These are phyloP conservation scores for Balamuthia mandrillaris DNA, from an alignment of 208 protist genomes.

Conservation along the genomic window DNA sequence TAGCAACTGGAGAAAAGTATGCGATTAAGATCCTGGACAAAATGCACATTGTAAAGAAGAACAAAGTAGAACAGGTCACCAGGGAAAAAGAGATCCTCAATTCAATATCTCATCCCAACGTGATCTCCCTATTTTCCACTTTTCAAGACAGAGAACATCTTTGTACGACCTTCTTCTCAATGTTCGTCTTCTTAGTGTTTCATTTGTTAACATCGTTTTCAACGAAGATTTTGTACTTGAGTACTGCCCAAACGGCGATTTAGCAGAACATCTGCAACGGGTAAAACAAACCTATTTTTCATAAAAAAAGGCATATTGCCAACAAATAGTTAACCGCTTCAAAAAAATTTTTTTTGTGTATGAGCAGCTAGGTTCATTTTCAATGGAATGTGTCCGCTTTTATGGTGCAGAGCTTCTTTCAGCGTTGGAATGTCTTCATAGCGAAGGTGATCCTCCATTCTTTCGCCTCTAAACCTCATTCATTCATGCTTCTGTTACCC, in stretches of 20 bases:
- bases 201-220: not conserved
- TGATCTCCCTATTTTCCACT: constrained; percentile 5
- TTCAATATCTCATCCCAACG: not conserved
- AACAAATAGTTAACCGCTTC: too few relatives aligned
- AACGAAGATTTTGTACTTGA: constrained; percentile 8
- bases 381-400: not conserved
- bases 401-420: not conserved
- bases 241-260: constrained; percentile 7
- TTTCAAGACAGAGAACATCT: not conserved
- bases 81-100: constrained; percentile 17
- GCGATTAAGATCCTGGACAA: not conserved
- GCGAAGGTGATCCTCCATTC: not conserved
- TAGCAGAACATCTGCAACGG: not conserved
- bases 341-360: not conserved
- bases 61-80: not conserved
- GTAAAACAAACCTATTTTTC: not conserved
- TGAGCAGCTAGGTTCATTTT: constrained; percentile 14
- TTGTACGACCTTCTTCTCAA: not conserved
- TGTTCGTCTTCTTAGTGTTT: not conserved
- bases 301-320: too few relatives aligned
- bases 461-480: too few relatives aligned
- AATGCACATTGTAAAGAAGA: not conserved
- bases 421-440: not conserved
- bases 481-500: too few relatives aligned
- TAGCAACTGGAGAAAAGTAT: not conserved